Conservation (phyloP, 495 filamentous ascomycete species). For the Aspergillus baeticus region DNA sequence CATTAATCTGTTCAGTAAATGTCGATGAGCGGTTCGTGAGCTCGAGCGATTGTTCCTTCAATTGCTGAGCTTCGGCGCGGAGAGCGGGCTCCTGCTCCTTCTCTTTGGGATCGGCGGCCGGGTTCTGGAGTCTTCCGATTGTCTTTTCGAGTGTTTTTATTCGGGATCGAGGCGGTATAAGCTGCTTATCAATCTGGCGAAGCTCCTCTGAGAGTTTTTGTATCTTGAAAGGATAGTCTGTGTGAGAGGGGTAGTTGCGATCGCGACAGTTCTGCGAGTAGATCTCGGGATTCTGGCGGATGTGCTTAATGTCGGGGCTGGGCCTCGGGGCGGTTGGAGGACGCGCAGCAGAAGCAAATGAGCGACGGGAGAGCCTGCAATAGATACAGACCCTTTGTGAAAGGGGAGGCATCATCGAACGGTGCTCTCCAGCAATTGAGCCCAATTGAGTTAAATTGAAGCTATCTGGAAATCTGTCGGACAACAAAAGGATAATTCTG, state of each 20-base stretch:
- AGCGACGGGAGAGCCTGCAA: slow-evolving; percentile 35
- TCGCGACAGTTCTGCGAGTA: slow-evolving; percentile 80
- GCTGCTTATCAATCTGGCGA: slow-evolving; percentile 44
- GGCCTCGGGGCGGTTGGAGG: slow-evolving; percentile 80
- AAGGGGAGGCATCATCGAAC: slow-evolving; percentile 11
- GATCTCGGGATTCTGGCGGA: slow-evolving; percentile 75
- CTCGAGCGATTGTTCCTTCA: slow-evolving; percentile 64
- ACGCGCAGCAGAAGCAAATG: slow-evolving; percentile 39
- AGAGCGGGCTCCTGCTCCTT: slow-evolving; percentile 24
- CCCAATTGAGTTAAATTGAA: slow-evolving; percentile 22
- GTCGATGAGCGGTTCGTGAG: slow-evolving; percentile 59
- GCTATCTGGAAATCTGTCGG: not conserved
- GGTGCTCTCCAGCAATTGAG: not conserved
- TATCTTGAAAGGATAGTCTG: slow-evolving; percentile 66
- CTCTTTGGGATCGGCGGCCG: slow-evolving; percentile 6
- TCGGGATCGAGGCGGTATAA: slow-evolving; percentile 34
- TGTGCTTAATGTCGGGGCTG: slow-evolving; percentile 78
- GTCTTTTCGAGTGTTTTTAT: slow-evolving; percentile 44
- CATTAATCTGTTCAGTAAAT: slow-evolving; percentile 65
- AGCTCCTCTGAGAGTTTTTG: slow-evolving; percentile 66
- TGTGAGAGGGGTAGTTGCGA: slow-evolving; percentile 75
- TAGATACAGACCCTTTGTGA: slow-evolving; percentile 38
- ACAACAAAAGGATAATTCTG: slow-evolving; percentile 1
- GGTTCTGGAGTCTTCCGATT: slow-evolving; percentile 35
- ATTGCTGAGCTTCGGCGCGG: slow-evolving; percentile 61